Conservation (phyloP, 768 basidiomycete genomes). For the Tylopilus vinaceipallidus region DNA sequence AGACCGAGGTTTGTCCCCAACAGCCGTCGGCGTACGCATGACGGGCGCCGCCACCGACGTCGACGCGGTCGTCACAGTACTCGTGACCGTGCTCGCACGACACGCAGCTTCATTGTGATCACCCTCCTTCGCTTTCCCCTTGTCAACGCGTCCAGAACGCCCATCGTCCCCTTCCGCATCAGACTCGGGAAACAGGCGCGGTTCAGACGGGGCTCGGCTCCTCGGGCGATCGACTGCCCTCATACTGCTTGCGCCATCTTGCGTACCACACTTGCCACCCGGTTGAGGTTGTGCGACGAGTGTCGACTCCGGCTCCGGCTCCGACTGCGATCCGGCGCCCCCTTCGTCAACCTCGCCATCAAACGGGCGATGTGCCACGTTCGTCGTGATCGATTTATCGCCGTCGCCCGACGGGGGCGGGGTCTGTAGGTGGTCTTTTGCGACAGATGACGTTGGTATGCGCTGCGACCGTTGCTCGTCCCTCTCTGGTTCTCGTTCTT, state of each 20-base stretch:
- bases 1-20: conserved; percentile 20
- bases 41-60: not conserved
- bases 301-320: conserved; percentile 4
- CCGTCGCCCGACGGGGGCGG: too few species aligned
- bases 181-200: conserved; percentile 28
- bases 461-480: conserved; percentile 4
- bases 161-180: conserved; percentile 10
- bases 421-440: too few species aligned
- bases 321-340: too few species aligned
- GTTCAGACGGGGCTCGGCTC: conserved; percentile 16
- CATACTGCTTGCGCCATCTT: not conserved
- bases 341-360: too few species aligned
- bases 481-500: not conserved
- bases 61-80: not conserved
- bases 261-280: not conserved
- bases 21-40: not conserved
- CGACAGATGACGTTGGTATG: not conserved
- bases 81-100: not conserved
- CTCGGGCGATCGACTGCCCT: conserved; percentile 5
- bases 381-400: too few species aligned
- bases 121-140: not conserved
- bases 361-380: too few species aligned
- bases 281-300: conserved; percentile 10
- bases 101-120: not conserved
- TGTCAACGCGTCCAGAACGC: not conserved